These are phyloP conservation scores for Mortierella polycephala DNA, from an alignment of 371 early-diverging fungal genomes.

Conservation along the genomic window DNA sequence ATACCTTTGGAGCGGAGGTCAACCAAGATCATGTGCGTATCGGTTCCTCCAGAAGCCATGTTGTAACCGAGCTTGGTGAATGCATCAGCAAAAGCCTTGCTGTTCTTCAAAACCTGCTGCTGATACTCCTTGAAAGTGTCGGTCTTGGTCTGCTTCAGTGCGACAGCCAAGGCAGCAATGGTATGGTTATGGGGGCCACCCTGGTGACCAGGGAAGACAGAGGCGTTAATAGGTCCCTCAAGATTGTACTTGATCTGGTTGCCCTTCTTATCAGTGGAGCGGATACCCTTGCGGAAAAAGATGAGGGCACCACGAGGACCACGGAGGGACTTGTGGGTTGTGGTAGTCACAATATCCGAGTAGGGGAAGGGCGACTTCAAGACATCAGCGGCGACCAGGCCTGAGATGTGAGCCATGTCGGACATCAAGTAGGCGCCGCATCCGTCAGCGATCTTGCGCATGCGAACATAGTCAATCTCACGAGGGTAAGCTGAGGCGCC, in stretches of 20 bases:
- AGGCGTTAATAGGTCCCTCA: conserved; percentile 93
- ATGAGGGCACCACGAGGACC: conserved; percentile 99
- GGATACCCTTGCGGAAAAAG: conserved; percentile 95
- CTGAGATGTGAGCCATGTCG: conserved; percentile 98
- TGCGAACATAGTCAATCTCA: conserved; percentile 95
- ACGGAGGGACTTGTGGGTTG: conserved; percentile 98
- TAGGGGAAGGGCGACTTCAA: conserved; percentile 93
- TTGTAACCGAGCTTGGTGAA: conserved; percentile 80
- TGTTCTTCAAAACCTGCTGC: conserved; percentile 89
- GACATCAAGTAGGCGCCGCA: conserved; percentile 95
- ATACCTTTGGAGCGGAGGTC: conserved; percentile 86
- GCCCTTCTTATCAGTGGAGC: conserved; percentile 87
- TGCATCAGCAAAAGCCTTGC: conserved; percentile 85
- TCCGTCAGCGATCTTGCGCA: conserved; percentile 90
- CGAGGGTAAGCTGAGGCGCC: conserved; percentile 98
- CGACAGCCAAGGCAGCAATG: conserved; percentile 97
- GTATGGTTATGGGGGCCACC: conserved; percentile 99
- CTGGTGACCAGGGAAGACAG: conserved; percentile 99
- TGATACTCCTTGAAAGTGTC: conserved; percentile 94
- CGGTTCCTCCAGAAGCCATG: conserved; percentile 95
- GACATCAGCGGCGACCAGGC: conserved; percentile 90
- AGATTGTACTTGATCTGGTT: conserved; percentile 86
- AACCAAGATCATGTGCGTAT: conserved; percentile 92
- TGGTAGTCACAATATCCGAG: conserved; percentile 99
- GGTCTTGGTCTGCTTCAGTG: conserved; percentile 88